These are phyloP conservation scores for Nigrospora osmanthi DNA, from an alignment of 2,329 filamentous ascomycete species.

Conservation along the genomic window DNA sequence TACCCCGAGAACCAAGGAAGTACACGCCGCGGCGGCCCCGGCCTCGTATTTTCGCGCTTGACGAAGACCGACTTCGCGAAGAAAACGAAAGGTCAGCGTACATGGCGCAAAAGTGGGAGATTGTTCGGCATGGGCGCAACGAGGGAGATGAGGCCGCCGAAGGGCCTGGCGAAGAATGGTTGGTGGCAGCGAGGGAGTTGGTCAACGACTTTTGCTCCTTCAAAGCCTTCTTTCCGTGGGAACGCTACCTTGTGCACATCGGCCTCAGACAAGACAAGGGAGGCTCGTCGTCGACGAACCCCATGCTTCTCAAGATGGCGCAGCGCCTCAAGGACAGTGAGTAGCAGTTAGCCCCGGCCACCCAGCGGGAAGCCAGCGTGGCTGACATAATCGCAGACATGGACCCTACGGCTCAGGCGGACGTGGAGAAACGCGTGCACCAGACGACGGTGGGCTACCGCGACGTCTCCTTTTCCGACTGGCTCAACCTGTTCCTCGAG, in stretches of 20 bases:
- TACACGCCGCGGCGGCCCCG: slow-evolving; percentile 12
- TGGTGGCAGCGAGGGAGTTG: slow-evolving; percentile 49
- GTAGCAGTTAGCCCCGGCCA: slow-evolving; percentile 12
- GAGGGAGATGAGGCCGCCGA: slow-evolving; percentile 19
- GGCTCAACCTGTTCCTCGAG: slow-evolving; percentile 86
- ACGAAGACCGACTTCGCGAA: slow-evolving; percentile 19
- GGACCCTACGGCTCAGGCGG: slow-evolving; percentile 20
- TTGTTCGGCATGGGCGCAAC: slow-evolving; percentile 22
- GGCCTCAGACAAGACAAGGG: slow-evolving; percentile 31
- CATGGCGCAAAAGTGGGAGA: slow-evolving; percentile 26
- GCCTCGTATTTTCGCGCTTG: slow-evolving; percentile 19
- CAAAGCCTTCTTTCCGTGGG: slow-evolving; percentile 59
- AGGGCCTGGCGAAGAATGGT: slow-evolving; percentile 43
- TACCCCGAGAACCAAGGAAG: neutral
- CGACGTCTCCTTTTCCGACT: slow-evolving; percentile 72
- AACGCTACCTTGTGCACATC: slow-evolving; percentile 54
- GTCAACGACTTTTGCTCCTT: slow-evolving; percentile 57
- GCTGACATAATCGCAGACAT: slow-evolving; percentile 13
- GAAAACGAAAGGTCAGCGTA: slow-evolving; percentile 21
- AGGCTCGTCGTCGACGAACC: slow-evolving; percentile 20
- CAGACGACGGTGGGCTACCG: slow-evolving; percentile 38
- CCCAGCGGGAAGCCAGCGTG: neutral
- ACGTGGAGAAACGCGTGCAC: slow-evolving; percentile 18
- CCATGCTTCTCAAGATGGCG: slow-evolving; percentile 46
- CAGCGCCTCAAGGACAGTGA: slow-evolving; percentile 46